phyloP scores from a whole-genome alignment of 129 eudicot genomes.

The Pittosporum tobira region DNA sequence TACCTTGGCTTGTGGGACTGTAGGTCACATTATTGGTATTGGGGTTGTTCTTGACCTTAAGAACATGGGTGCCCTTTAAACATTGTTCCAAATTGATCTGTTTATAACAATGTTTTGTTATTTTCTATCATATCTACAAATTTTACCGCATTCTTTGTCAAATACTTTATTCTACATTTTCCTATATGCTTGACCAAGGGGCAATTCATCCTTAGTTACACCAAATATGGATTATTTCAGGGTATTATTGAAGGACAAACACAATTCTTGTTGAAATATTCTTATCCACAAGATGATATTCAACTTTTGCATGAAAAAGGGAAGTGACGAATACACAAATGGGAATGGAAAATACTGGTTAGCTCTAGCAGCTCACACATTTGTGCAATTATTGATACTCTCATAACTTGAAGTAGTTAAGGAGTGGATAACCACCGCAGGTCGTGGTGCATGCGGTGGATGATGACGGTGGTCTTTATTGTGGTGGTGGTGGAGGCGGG shows the following conservation, averaged over 20 bases:
- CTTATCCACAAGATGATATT: background rate
- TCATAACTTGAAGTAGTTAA: background rate
- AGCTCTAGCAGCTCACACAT: background rate
- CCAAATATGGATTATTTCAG: too few relatives aligned
- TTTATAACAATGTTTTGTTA: background rate
- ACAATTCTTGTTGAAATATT: too few relatives aligned
- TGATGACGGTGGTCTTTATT: background rate
- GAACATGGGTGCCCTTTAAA: constrained; percentile 81
- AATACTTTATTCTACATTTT: background rate
- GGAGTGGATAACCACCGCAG: background rate
- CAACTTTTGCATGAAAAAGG: too few relatives aligned
- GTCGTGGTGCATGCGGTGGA: constrained; percentile 21
- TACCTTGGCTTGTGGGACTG: constrained; percentile 83
- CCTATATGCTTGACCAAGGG: too few relatives aligned
- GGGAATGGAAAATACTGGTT: background rate
- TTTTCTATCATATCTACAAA: background rate
- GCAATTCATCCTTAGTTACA: too few relatives aligned
- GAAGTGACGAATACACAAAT: background rate
- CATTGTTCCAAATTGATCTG: background rate
- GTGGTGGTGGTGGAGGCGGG: background rate
- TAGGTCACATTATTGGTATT: constrained; percentile 97
- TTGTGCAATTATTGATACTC: background rate
- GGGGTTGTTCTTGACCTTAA: constrained; percentile 98
- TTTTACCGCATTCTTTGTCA: too few relatives aligned
- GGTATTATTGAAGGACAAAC: too few relatives aligned